These are phyloP conservation scores for Monascus purpureus DNA, from an alignment of 495 filamentous ascomycete species.

Conservation along the genomic window DNA sequence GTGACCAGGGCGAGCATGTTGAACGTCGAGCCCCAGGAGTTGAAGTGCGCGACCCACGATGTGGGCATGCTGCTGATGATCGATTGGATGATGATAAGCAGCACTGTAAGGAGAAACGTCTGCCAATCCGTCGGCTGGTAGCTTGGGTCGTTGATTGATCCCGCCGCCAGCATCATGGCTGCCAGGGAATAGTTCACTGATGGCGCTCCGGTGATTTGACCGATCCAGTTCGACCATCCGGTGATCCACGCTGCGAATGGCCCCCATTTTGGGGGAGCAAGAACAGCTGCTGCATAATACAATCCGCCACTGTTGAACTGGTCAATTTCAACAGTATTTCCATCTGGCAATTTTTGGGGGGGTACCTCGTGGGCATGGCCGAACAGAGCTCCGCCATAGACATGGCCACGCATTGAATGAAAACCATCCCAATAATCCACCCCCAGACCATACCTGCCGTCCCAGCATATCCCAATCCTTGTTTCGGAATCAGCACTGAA, in stretches of 20 bases:
- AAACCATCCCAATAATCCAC: slow-evolving; percentile 62
- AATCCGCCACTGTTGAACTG: slow-evolving; percentile 49
- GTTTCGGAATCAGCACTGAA: slow-evolving; percentile 5
- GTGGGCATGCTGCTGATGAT: slow-evolving; percentile 65
- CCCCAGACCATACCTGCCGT: slow-evolving; percentile 77
- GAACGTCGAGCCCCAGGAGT: slow-evolving; percentile 59
- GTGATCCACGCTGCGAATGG: slow-evolving; percentile 64
- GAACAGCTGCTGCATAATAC: slow-evolving; percentile 66
- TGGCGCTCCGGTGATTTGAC: slow-evolving; percentile 56
- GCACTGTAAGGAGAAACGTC: slow-evolving; percentile 51
- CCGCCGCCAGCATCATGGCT: slow-evolving; percentile 63
- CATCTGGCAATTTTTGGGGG: slow-evolving; percentile 8
- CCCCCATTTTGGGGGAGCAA: slow-evolving; percentile 64
- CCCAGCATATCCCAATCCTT: slow-evolving; percentile 66
- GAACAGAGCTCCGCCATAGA: slow-evolving; percentile 54
- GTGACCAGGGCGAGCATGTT: slow-evolving; percentile 57
- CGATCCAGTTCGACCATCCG: slow-evolving; percentile 66
- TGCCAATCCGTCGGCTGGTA: slow-evolving; percentile 56
- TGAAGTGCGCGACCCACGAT: slow-evolving; percentile 59
- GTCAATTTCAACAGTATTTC: slow-evolving; percentile 1
- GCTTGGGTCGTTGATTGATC: slow-evolving; percentile 49
- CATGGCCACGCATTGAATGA: slow-evolving; percentile 60
- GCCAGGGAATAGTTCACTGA: slow-evolving; percentile 47
- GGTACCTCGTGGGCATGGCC: slow-evolving; percentile 50
- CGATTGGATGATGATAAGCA: slow-evolving; percentile 59